A percentile compares a stretch with the other conserved stretches of the same genome.
Conservation (phyloP, 1,284 basidiomycete species). For the Pisolithus thermaeus region DNA sequence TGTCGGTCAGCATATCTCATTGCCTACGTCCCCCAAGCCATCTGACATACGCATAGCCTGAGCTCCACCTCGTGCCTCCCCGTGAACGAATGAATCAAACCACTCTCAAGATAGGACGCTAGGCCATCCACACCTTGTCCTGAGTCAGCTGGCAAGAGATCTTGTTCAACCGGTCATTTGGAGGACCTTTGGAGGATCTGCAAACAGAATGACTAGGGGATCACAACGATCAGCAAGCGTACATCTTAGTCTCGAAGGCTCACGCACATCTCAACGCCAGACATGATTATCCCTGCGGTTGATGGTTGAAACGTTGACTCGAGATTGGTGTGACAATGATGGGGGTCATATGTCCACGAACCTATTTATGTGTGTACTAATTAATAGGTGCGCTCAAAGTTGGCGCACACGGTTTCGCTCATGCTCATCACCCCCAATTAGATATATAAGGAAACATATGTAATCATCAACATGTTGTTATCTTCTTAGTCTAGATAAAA, state of each 20-base stretch:
- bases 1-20: slow-evolving; percentile 1
- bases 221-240: slow-evolving; percentile 1
- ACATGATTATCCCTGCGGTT: slow-evolving; percentile 28
- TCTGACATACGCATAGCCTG: slow-evolving; percentile 73
- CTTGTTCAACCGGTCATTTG: slow-evolving; percentile 59
- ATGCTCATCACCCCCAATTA: too few relatives aligned
- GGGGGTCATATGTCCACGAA: too few relatives aligned
- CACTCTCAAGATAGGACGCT: not conserved
- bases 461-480: too few relatives aligned
- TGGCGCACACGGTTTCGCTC: too few relatives aligned
- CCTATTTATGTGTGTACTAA: too few relatives aligned
- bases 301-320: too few relatives aligned
- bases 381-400: too few relatives aligned
- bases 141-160: slow-evolving; percentile 64
- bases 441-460: too few relatives aligned
- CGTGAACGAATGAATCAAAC: slow-evolving; percentile 1
- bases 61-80: slow-evolving; percentile 63
- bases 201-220: slow-evolving; percentile 36
- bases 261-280: slow-evolving; percentile 55
- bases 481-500: too few relatives aligned
- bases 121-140: slow-evolving; percentile 46
- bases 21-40: not conserved
- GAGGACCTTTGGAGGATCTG: slow-evolving; percentile 25
- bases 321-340: too few relatives aligned
- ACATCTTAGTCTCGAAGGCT: not conserved